Base-by-base conservation (phyloP, 306 rosid species). In the Corylus avellana region DNA sequence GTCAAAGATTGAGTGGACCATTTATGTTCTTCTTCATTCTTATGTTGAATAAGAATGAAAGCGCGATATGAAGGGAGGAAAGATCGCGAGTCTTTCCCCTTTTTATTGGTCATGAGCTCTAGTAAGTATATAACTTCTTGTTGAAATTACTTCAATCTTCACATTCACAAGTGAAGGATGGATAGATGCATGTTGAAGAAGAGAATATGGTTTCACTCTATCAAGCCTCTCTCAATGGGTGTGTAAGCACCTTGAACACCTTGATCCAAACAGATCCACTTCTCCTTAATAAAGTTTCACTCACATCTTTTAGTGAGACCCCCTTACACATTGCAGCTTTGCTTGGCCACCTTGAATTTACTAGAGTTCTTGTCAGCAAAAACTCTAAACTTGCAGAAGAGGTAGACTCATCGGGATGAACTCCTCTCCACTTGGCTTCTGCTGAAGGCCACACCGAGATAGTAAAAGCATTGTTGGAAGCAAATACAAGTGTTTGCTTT, bases 371-470 rank as follows among this genome's bases (percentile, higher is more conserved):
- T 48, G 9, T 74, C 16, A 1, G 8, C 29, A 47, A 56, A 18
- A 50, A 55, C 2, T 70, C 77, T 1, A 49, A 27, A 4, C 59
- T 79, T 2, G 73, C 77, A 0, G 9, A 13, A 5, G 29, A 50
- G 71, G 42, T 70, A 22, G 66, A 81, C 80, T 20, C 42, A 1
- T 17, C 2, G 22, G 39, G 13, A 17, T 56, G 73, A 14, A 11
- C 58, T 22, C 77, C 77, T 0, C 84, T 81, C 0, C 84, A 50
- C 73, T 61, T 76, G 73, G 80, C 80, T 12, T 70, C 84, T n/a
- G 49, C 79, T 2, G 48, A 66, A 39, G 75, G 75, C 22, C 79
- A 64, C 14, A 32, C 14, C 5, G 77, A 68, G 54, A 70, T 55
- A 4, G 84, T 58, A 3, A n/a, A 37, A 42, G 77, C 7, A 4